Percentiles rank a stretch among this genome's conserved stretches.
Evolutionary conservation across 2,329 filamentous ascomycete genomes (phyloP).

Genomic region (Rutstroemia sp.): DNA sequence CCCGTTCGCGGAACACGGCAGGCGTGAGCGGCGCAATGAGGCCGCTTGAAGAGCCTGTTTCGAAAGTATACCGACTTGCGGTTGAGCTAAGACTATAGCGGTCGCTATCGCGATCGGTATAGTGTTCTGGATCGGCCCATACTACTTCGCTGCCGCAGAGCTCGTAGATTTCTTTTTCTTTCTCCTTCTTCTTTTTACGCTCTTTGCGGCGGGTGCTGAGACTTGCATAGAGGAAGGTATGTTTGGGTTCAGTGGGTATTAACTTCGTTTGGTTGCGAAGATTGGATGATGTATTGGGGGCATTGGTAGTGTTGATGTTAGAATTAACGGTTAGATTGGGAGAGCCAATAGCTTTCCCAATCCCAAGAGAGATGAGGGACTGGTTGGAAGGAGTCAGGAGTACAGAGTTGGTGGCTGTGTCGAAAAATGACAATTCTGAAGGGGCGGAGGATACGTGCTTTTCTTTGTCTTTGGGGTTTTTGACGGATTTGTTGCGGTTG

Average conservation of each 20-base stretch:
- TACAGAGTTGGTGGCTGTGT: conserved; percentile 3
- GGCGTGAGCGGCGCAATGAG: neutral
- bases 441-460: neutral
- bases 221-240: conserved; percentile 4
- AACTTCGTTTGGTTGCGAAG: neutral
- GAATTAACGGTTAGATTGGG: neutral
- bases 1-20: neutral
- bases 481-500: neutral
- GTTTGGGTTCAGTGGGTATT: neutral
- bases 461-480: neutral
- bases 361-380: neutral
- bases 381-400: neutral
- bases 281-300: neutral
- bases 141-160: conserved; percentile 4
- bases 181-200: conserved; percentile 3
- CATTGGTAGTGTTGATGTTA: neutral
- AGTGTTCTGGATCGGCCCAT: neutral
- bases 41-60: neutral
- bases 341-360: conserved; percentile 2
- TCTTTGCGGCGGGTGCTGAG: conserved; percentile 5
- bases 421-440: conserved; percentile 6
- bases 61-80: neutral
- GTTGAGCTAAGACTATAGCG: neutral
- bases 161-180: conserved; percentile 3
- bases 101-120: neutral